Base-by-base conservation (phyloP, 495 filamentous ascomycete species). In the Cudoniella acicularis region DNA sequence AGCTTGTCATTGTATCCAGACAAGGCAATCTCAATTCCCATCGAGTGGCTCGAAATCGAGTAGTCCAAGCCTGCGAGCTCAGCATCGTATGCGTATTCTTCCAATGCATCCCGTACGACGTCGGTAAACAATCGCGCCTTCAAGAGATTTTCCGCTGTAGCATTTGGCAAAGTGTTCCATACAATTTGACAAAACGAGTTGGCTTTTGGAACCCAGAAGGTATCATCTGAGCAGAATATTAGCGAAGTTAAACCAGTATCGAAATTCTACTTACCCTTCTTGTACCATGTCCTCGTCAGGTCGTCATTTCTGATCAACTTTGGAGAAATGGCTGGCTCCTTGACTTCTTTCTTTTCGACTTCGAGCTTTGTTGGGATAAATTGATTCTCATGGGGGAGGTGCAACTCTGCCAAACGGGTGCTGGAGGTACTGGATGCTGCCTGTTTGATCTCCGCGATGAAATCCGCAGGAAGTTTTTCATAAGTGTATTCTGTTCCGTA, bases 1-100 rank as follows among this genome's bases (percentile, higher is more conserved):
- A 99, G 84, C 78, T 98, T 99, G 72, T 98, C 94, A 65, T 94
- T 98, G 74, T 98, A 99, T 1, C 94, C 94, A 11, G 83, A 84
- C 17, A 98, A 81, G 30, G 87, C 87, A 41, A 96, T 78, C 56
- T 89, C 86, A 22, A 98, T 66, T 0, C 95, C 95, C 49, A 85
- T 74, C 1, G 79, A 79, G 63, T 88, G 87, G 18, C 82, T 79
- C 10, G 77, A 76, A 1, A 98, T 81, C 45, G 83, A 82, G 70
- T 98, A 99, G 49, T 91, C 86, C 50, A 99, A 70, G 1, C 94
- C 94, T 25, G 94, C 88, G 60, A 98, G 85, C 67, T 98, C 94
- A 16, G 94, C 94, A 69, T 97, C 92, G 63, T 99, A 99, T 3
- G 93, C 88, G 73, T 96, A 99, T 68, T 98, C 95, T 50, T 87